These are phyloP conservation scores for Pseudocercospora ulei DNA, from an alignment of 2,329 filamentous ascomycete genomes.

Conservation along the genomic window DNA sequence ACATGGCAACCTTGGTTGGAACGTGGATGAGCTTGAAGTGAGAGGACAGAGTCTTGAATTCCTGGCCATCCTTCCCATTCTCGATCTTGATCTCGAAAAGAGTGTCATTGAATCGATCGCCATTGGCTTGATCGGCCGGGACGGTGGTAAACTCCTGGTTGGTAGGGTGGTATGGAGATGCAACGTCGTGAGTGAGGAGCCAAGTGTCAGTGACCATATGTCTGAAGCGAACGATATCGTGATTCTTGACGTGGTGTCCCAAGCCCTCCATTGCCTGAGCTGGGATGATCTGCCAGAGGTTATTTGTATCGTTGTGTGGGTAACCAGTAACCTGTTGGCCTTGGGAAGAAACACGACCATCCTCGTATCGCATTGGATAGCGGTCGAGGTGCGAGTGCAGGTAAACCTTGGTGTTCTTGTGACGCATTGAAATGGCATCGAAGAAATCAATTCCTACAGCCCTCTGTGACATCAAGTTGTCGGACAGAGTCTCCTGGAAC, in stretches of 20 bases:
- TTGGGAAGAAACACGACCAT: conserved; percentile 93
- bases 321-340: conserved; percentile 96
- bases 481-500: conserved; percentile 92
- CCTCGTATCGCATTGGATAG: conserved; percentile 92
- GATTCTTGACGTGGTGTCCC: conserved; percentile 63
- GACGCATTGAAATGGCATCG: conserved; percentile 73
- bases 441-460: conserved; percentile 81
- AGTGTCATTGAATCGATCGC: conserved; percentile 71
- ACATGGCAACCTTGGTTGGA: conserved; percentile 96
- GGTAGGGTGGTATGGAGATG: conserved; percentile 88
- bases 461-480: conserved; percentile 86
- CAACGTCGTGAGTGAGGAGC: conserved; percentile 90
- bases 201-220: conserved; percentile 78
- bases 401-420: conserved; percentile 96
- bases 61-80: conserved; percentile 65
- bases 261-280: conserved; percentile 46
- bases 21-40: conserved; percentile 95
- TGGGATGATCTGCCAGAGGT: conserved; percentile 91
- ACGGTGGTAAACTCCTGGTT: conserved; percentile 98
- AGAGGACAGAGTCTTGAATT: conserved; percentile 81
- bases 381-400: conserved; percentile 83
- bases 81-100: conserved; percentile 89
- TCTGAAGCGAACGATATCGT: conserved; percentile 74
- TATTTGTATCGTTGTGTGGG: conserved; percentile 97
- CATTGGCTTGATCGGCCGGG: conserved; percentile 59